Percentiles rank a stretch among this genome's conserved stretches.
phyloP scores from a whole-genome alignment of 768 basidiomycete species.

The Trametes meyenii region DNA sequence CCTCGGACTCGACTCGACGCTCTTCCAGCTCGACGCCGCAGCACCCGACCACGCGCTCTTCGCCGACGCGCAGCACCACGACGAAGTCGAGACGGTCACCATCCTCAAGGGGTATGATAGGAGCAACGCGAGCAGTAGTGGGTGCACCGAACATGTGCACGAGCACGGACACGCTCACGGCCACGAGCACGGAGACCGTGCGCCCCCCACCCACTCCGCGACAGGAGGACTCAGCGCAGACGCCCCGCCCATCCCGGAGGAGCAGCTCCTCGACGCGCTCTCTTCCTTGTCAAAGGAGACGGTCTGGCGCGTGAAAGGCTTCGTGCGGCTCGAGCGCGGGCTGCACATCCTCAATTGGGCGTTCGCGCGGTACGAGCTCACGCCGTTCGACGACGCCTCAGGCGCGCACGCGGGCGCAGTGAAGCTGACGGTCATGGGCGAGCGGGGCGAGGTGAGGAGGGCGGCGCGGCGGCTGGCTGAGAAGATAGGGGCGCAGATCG shows the following conservation, averaged over 20 bases:
- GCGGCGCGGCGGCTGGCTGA: constrained; percentile 58
- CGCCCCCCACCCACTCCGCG: not conserved
- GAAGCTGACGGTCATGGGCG: constrained; percentile 89
- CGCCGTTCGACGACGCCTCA: constrained; percentile 39
- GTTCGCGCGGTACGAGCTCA: constrained; percentile 81
- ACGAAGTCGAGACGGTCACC: constrained; percentile 85
- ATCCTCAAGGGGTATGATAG: constrained; percentile 48
- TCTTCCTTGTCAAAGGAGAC: constrained; percentile 60
- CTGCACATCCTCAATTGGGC: constrained; percentile 87
- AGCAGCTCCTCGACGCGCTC: constrained; percentile 51
- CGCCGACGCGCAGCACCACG: constrained; percentile 51
- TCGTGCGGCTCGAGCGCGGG: constrained; percentile 55
- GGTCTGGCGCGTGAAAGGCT: constrained; percentile 87
- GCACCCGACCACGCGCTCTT: constrained; percentile 21
- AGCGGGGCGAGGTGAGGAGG: constrained; percentile 74
- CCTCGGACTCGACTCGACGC: constrained; percentile 88
- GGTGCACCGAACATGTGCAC: constrained; percentile 1
- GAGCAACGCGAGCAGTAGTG: not conserved
- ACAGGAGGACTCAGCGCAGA: not conserved
- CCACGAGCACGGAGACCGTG: not conserved
- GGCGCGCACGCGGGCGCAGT: constrained; percentile 40
- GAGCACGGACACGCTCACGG: not conserved
- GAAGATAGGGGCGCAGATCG: constrained; percentile 39
- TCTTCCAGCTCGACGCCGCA: constrained; percentile 48
- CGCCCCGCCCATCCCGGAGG: constrained; percentile 38